Base-by-base conservation (phyloP, 495 filamentous ascomycete genomes). In the Podospora didyma region DNA sequence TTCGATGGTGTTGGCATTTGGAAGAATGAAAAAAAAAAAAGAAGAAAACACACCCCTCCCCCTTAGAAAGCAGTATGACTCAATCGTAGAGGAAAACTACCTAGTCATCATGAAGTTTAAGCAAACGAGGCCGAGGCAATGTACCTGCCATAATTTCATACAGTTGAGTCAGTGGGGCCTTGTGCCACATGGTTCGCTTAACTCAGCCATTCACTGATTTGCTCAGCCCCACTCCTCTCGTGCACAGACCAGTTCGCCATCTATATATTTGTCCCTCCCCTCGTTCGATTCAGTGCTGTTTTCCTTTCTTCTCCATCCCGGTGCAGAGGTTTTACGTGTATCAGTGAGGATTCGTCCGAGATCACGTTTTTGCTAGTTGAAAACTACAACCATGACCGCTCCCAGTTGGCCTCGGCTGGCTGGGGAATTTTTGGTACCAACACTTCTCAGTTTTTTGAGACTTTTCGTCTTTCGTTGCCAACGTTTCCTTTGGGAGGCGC, bases 321-420 rank as follows among this genome's bases (percentile, higher is more conserved):
- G 68, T 71, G 69, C 69, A 70, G 61, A 67, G 73, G 75, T 71
- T 63, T 73, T 69, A 75, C 67, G 69, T 67, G 74, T 69, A 69
- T 69, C 73, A 76, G 71, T 79, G 75, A 79, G 70, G 76, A 76
- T 75, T 71, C 73, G 71, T 78, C 76, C 69, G 75, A 78, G 75
- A 69, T 70, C 74, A 68, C 64, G 66, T 78, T 77, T 79, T 78
- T 79, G 76, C 76, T 78, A 75, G 74, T 77, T 78, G 76, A 78
- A 79, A 78, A 79, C 74, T 79, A 78, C 66, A 78, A 61, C 60
- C 63, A 61, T 75, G 75, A 76, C 74, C 64, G 65, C 62, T 62
- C 61, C 57, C 46, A 58, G 56, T 62, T 62, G 66, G 63, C 59
- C 50, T 44, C 23, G 56, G 50, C 61, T 60, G 58, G 61, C 57